Conservation (phyloP, 345 rosid genomes). For the Clarkia xantiana region DNA sequence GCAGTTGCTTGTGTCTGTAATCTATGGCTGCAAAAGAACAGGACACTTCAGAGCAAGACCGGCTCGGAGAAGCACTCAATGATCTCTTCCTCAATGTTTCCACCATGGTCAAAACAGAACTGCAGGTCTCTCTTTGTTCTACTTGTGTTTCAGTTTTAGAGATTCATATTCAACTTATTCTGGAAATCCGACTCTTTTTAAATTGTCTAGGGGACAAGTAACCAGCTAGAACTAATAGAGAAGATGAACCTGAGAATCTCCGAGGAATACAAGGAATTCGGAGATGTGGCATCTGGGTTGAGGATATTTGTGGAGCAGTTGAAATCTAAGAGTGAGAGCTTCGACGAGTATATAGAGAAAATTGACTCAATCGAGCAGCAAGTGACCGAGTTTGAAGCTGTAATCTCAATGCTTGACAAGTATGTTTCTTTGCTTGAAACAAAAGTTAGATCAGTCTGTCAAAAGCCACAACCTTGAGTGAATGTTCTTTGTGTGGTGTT, state of each 20-base stretch:
- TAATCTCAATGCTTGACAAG: constrained; percentile 59
- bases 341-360: constrained; percentile 63
- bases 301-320: constrained; percentile 69
- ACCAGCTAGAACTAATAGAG: constrained; percentile 56
- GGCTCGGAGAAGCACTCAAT: constrained; percentile 50
- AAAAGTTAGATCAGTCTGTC: constrained; percentile 7
- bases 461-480: constrained; percentile 2
- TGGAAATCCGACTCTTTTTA: not conserved
- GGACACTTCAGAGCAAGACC: constrained; percentile 24
- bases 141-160: not conserved
- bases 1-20: too few relatives aligned
- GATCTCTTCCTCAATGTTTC: constrained; percentile 54
- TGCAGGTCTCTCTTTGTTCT: constrained; percentile 29
- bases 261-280: constrained; percentile 56
- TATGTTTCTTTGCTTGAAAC: constrained; percentile 65
- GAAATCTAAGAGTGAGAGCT: constrained; percentile 43
- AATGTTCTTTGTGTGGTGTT: not conserved
- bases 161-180: not conserved
- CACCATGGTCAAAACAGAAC: constrained; percentile 67
- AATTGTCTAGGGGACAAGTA: constrained; percentile 44
- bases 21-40: constrained; percentile 2
- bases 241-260: constrained; percentile 71
- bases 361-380: constrained; percentile 66
- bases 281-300: constrained; percentile 64
- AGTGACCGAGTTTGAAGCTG: constrained; percentile 66